A percentile compares a stretch with the other conserved stretches of the same genome.
Conservation (phyloP, 805 yeast genomes). For the Ogataea dorogensis region DNA sequence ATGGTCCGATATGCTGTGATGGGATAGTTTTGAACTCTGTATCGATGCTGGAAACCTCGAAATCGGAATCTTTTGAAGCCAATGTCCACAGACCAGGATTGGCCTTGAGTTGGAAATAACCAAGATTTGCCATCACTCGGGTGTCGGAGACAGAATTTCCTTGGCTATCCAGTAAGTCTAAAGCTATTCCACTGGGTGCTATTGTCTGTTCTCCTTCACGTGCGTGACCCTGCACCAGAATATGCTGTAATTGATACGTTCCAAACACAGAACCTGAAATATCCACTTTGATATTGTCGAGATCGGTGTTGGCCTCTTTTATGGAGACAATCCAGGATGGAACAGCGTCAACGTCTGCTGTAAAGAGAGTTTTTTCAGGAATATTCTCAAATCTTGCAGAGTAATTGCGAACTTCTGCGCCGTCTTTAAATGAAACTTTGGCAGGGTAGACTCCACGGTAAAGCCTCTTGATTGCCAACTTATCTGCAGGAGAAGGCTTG, state of each 20-base stretch:
- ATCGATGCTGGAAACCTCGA: conserved; percentile 1
- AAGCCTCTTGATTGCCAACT: conserved; percentile 54
- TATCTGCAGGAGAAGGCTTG: conserved; percentile 48
- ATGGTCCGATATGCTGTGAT: background rate
- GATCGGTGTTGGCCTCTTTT: conserved; percentile 51
- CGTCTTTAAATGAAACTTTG: conserved; percentile 33
- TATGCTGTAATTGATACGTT: conserved; percentile 46
- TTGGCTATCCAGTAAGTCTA: conserved; percentile 36
- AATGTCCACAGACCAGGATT: conserved; percentile 70
- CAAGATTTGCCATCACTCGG: conserved; percentile 72
- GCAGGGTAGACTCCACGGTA: conserved; percentile 48
- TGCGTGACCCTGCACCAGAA: conserved; percentile 73
- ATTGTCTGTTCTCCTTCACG: conserved; percentile 37
- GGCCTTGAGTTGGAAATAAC: conserved; percentile 78
- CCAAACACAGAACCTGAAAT: conserved; percentile 45
- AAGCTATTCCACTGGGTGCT: conserved; percentile 52
- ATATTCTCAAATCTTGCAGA: conserved; percentile 41
- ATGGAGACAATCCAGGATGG: conserved; percentile 65
- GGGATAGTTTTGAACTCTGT: background rate
- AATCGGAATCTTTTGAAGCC: conserved; percentile 34
- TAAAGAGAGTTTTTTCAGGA: conserved; percentile 53
- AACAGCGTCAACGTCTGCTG: conserved; percentile 59
- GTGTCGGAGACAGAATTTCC: conserved; percentile 48
- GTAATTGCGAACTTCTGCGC: conserved; percentile 28
- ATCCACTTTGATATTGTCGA: conserved; percentile 55